Base-by-base conservation (phyloP, 1,284 basidiomycete species). In the Austroboletus olivaceoglutinosus region DNA sequence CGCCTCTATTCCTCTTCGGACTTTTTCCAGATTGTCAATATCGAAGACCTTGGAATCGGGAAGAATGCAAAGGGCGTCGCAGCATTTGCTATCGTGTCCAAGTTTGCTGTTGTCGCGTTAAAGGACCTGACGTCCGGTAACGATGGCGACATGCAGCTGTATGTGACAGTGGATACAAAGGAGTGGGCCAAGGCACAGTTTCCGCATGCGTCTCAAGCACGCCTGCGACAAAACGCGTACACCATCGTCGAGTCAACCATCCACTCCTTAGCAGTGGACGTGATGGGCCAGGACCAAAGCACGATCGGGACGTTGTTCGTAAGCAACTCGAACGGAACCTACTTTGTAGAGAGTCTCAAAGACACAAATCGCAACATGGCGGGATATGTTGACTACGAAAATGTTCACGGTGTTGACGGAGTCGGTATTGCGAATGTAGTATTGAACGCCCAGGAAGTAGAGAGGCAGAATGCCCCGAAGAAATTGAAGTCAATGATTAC, bases 361-460 rank as follows among this genome's bases (percentile, higher is more conserved):
- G 86, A 95, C 64, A 98, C 96, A 9, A 95, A 96, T 67, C 78
- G 96, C 41, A 97, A 97, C 65, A 74, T 81, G 42, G 72, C 78
- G 55, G 96, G 95, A 10, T 94, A 86, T 52, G 95, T 99, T 37
- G 96, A 98, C 69, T 98, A 89, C 61, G 96, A 99, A 73, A 85
- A 85, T 52, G 71, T 98, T 25, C 89, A 91, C 58, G 93, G 93
- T 2, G 77, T 98, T n/a, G 93, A 96, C 56, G 96, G 96, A 12
- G 85, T 98, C 5, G 93, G 93, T 1, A 76, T 99, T 23, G 91
- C 93, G 10, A 98, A 98, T 64, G 73, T 89, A 3, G 91, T 97
- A 8, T 64, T 75, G 31, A 98, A 99, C 60, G 81, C 88, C 2
- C 80, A 88, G 57, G 88, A 89, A 4, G 91, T 94, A 5, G 86